phyloP scores from a whole-genome alignment of 2,329 filamentous ascomycete species.

The Cryphonectria carpinicola region DNA sequence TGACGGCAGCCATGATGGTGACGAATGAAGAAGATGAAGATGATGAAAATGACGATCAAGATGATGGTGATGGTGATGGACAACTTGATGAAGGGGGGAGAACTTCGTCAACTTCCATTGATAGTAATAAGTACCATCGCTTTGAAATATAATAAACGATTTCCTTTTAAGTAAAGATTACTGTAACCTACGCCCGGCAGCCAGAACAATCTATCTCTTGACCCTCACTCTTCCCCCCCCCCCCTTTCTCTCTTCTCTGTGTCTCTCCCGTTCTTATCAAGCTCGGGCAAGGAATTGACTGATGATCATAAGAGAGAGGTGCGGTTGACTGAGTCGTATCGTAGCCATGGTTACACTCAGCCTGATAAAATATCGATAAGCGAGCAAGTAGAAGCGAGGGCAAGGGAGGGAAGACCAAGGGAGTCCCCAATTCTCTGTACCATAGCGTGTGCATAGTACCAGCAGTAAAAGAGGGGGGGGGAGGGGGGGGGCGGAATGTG shows the following conservation, averaged over 20 bases:
- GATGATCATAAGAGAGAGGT: background rate
- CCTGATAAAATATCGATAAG: background rate
- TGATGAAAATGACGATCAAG: background rate
- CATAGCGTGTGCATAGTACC: background rate
- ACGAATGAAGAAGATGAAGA: background rate
- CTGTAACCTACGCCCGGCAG: background rate
- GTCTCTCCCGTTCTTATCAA: background rate
- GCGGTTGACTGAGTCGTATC: background rate
- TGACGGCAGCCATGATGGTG: constrained; percentile 4
- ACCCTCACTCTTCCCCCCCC: background rate
- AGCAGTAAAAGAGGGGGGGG: too few species aligned
- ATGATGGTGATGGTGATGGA: background rate
- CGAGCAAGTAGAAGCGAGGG: background rate
- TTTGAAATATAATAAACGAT: background rate
- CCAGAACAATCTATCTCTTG: background rate
- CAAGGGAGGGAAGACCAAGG: background rate
- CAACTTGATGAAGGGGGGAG: background rate
- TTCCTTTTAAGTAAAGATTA: too few species aligned
- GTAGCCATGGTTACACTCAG: background rate
- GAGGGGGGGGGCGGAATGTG: too few species aligned
- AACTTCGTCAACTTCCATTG: too few species aligned
- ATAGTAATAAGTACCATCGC: background rate
- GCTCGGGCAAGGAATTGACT: background rate
- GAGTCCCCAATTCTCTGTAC: background rate
- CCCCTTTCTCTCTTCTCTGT: background rate